A percentile compares a stretch with the other conserved stretches of the same genome.
Evolutionary conservation across 192 early-diverging fungal genomes (phyloP).

Genomic region (Entophlyctis luteolus): DNA sequence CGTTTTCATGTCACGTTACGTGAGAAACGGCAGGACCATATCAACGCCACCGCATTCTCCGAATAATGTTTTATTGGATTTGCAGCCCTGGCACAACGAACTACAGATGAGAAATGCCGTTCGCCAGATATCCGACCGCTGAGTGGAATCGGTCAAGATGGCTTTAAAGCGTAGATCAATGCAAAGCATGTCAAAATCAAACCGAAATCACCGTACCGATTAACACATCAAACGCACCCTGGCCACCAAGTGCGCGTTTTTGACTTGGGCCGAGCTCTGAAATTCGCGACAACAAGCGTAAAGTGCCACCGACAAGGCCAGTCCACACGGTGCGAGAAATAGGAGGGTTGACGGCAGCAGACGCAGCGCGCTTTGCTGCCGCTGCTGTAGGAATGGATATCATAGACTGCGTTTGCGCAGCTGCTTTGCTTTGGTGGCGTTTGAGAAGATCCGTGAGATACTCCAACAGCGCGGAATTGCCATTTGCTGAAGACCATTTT

Average conservation of each 20-base stretch:
- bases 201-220: slow-evolving; percentile 27
- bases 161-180: slow-evolving; percentile 4
- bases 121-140: slow-evolving; percentile 30
- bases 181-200: neutral
- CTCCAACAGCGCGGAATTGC: slow-evolving; percentile 20
- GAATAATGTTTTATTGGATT: slow-evolving; percentile 38
- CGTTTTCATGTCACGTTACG: slow-evolving; percentile 19
- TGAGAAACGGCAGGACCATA: slow-evolving; percentile 35
- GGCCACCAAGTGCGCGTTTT: slow-evolving; percentile 24
- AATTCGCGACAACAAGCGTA: slow-evolving; percentile 24
- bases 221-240: slow-evolving; percentile 31
- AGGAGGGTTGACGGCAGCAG: slow-evolving; percentile 8
- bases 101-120: slow-evolving; percentile 38
- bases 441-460: slow-evolving; percentile 27
- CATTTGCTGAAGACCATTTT: slow-evolving; percentile 20
- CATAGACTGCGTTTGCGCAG: neutral
- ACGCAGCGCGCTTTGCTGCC: neutral
- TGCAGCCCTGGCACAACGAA: slow-evolving; percentile 39
- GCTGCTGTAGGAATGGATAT: neutral
- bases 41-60: slow-evolving; percentile 38
- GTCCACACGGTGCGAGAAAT: too few relatives aligned
- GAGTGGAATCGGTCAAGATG: slow-evolving; percentile 24
- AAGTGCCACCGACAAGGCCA: slow-evolving; percentile 29
- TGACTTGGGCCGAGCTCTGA: slow-evolving; percentile 31
- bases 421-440: neutral